These are phyloP conservation scores for Hydrangea macrophylla DNA, from an alignment of 148 eudicot genomes.

Conservation along the genomic window DNA sequence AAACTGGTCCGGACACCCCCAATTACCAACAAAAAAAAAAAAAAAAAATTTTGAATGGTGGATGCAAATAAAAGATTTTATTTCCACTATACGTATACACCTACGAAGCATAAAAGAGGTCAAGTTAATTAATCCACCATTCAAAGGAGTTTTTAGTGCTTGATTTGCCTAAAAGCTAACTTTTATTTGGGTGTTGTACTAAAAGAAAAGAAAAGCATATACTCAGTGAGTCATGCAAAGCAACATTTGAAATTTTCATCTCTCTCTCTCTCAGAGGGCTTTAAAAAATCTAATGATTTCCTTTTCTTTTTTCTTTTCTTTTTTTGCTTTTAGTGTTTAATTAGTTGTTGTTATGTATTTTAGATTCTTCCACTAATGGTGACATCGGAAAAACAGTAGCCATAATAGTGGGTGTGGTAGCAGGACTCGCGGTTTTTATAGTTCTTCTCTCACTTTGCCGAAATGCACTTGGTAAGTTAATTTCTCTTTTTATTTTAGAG, in stretches of 20 bases:
- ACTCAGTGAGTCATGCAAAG: not conserved
- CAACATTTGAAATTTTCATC: not conserved
- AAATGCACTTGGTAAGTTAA: constrained; percentile 21
- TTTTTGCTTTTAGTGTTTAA: too few species aligned
- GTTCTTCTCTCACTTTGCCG: constrained; percentile 77
- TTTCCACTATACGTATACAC: not conserved
- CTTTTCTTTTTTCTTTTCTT: not conserved
- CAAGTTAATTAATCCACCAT: not conserved
- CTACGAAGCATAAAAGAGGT: not conserved
- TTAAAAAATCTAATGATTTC: not conserved
- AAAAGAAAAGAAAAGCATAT: not conserved
- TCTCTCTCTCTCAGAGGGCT: not conserved
- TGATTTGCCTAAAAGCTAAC: not conserved
- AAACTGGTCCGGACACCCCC: too few species aligned
- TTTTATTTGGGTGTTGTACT: not conserved
- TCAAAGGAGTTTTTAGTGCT: not conserved
- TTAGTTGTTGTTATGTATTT: not conserved
- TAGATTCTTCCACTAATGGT: constrained; percentile 54
- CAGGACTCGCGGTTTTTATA: constrained; percentile 62
- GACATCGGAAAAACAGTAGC: constrained; percentile 77
- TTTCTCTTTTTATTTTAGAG: not conserved
- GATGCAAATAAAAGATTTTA: not conserved
- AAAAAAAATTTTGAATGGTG: too few species aligned
- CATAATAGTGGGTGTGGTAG: constrained; percentile 64
- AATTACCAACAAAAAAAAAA: too few species aligned